These are phyloP conservation scores for Leucosporidium scottii DNA, from an alignment of 768 basidiomycete species.

Conservation along the genomic window DNA sequence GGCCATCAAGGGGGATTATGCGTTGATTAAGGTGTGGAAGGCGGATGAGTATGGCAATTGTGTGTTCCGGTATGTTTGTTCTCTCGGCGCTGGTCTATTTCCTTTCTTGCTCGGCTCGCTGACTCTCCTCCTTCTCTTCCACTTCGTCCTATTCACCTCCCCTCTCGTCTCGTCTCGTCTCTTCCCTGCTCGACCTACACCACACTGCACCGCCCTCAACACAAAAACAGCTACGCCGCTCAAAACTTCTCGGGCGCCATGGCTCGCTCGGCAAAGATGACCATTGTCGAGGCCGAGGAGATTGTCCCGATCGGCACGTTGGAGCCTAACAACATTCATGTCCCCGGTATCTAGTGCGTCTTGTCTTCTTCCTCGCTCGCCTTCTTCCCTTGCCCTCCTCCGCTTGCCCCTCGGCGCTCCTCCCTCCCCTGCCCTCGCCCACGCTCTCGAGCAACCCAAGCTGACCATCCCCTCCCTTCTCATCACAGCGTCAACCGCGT, in stretches of 20 bases:
- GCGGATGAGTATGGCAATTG: constrained; percentile 85
- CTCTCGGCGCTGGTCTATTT: neutral
- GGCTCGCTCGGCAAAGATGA: constrained; percentile 81
- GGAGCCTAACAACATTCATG: constrained; percentile 66
- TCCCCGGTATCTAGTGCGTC: constrained; percentile 37
- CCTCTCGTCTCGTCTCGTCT: no score
- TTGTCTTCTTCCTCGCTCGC: neutral
- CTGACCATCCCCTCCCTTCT: constrained; percentile 33
- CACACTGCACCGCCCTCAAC: no score
- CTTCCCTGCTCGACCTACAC: no score
- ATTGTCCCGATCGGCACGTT: constrained; percentile 77
- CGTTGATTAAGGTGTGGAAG: constrained; percentile 84
- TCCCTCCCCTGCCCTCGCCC: no score
- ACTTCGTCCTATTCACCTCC: neutral
- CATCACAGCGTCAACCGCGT: constrained; percentile 82
- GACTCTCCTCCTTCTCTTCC: neutral
- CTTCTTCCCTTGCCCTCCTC: constrained; percentile 43
- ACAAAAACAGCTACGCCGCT: constrained; percentile 58
- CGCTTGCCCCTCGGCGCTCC: neutral
- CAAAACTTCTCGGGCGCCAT: constrained; percentile 82
- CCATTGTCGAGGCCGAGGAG: constrained; percentile 87
- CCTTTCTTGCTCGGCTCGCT: neutral
- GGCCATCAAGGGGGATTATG: constrained; percentile 49
- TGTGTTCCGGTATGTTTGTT: constrained; percentile 63
- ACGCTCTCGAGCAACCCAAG: neutral